These are phyloP conservation scores for Phytophthora pistaciae DNA, from an alignment of 352 stramenopile species.

Conservation along the genomic window DNA sequence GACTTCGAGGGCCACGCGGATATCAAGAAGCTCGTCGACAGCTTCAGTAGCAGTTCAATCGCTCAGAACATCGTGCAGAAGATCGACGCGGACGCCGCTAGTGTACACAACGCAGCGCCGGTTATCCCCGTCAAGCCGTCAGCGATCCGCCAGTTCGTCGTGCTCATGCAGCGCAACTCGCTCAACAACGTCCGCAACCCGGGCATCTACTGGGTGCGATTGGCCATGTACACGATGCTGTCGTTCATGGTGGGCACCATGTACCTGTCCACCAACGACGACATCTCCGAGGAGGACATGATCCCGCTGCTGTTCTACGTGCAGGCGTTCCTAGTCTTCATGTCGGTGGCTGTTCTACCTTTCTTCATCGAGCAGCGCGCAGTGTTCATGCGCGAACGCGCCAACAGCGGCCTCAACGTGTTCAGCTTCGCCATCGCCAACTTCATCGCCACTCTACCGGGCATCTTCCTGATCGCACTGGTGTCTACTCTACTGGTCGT, in stretches of 20 bases:
- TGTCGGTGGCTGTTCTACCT: constrained; percentile 85
- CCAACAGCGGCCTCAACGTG: constrained; percentile 57
- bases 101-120: constrained; percentile 6
- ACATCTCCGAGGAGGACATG: constrained; percentile 36
- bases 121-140: constrained; percentile 44
- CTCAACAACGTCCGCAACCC: constrained; percentile 71
- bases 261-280: constrained; percentile 51
- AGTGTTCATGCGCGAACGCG: constrained; percentile 83
- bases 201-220: constrained; percentile 73
- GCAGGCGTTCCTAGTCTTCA: constrained; percentile 91
- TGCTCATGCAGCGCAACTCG: constrained; percentile 63
- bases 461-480: constrained; percentile 63
- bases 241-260: constrained; percentile 76
- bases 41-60: constrained; percentile 8
- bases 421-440: constrained; percentile 74
- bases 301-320: constrained; percentile 86
- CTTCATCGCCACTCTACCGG: constrained; percentile 68
- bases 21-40: constrained; percentile 6
- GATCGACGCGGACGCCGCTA: constrained; percentile 16
- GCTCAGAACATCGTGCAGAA: constrained; percentile 8
- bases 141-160: constrained; percentile 50
- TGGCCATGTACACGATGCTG: constrained; percentile 80
- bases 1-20: constrained; percentile 52
- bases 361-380: constrained; percentile 85
- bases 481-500: constrained; percentile 57